A percentile compares a stretch with the other conserved stretches of the same genome.
phyloP scores from a whole-genome alignment of 805 yeast species.

The Ogataea nonfermentans region DNA sequence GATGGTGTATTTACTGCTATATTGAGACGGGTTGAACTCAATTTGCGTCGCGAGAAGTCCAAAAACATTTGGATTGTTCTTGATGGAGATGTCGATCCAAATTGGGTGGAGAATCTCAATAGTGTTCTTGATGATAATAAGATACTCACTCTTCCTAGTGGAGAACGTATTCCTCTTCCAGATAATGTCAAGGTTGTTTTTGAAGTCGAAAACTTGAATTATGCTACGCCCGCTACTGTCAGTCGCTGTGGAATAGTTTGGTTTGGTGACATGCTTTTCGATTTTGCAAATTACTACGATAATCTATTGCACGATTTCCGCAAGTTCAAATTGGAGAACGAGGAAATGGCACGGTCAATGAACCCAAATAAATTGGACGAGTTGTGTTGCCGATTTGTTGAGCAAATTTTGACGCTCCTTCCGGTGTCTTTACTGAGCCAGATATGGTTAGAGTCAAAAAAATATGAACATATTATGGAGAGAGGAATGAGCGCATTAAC shows the following conservation, averaged over 20 bases:
- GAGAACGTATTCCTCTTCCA: constrained; percentile 77
- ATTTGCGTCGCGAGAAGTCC: constrained; percentile 55
- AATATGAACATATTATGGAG: constrained; percentile 51
- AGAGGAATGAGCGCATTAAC: constrained; percentile 38
- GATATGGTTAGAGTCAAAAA: constrained; percentile 29
- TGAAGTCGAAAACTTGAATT: constrained; percentile 64
- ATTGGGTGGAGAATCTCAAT: constrained; percentile 88
- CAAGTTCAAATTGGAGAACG: constrained; percentile 9
- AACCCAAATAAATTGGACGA: not conserved
- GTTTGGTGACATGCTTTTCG: constrained; percentile 42
- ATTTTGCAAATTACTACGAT: constrained; percentile 9
- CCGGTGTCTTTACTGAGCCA: constrained; percentile 17
- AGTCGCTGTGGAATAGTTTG: constrained; percentile 91
- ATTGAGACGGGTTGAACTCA: constrained; percentile 54
- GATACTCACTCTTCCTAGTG: constrained; percentile 78
- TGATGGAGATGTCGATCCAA: constrained; percentile 93
- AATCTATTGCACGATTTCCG: constrained; percentile 16
- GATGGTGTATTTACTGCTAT: constrained; percentile 80
- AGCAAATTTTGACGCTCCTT: constrained; percentile 7
- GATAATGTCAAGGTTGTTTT: constrained; percentile 62
- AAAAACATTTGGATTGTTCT: constrained; percentile 74
- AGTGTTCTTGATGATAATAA: constrained; percentile 89
- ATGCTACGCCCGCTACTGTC: constrained; percentile 87
- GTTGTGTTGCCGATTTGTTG: constrained; percentile 5
- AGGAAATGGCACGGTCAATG: constrained; percentile 10